Base-by-base conservation (phyloP, 1,284 basidiomycete species). In the Dichomitus squalens region DNA sequence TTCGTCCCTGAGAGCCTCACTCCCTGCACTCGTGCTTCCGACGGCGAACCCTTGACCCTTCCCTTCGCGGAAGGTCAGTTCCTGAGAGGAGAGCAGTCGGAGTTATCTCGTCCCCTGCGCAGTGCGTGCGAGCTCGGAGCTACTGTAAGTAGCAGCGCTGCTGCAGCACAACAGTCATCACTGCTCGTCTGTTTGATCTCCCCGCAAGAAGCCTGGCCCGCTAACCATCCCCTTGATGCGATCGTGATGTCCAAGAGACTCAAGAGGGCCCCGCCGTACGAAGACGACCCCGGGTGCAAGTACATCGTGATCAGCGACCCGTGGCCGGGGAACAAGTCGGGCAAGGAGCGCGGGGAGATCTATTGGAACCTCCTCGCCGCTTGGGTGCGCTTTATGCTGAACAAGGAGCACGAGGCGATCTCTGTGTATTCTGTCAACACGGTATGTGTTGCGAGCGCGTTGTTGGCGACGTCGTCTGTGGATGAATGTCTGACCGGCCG, bases 221-320 rank as follows among this genome's bases (percentile, higher is more conserved):
- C 40, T 12, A 41, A 25, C 41, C 25, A 29, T 23, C 41, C n/a
- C 27, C 7, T 31, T 31, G 11, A 5, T 31, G 29, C 11, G 29
- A 31, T 11, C 29, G 29, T 11, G 11, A 33, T 61, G 58, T 52
- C 43, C 20, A 43, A 25, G 20, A 52, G 51, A 25, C 29, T 57
- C 23, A 66, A 66, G 54, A 68, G 67, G 53, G 68, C 65, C 6
- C 68, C 68, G 18, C 68, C 68, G n/a, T 72, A 72, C 55, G 53
- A 53, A 9, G 69, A 72, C 35, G 65, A 69, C 50, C 70, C 68
- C 0, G 66, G 60, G 16, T 70, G 66, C 60, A 68, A 66, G 55
- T 71, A 66, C 36, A 58, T 72, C 41, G 69, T 70, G n/a, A 65
- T 72, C 50, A 64, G 66, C 34, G 62, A 67, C 52, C 71, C 71